Evolutionary conservation across 495 filamentous ascomycete genomes (phyloP).

Genomic region (Xylaria venustula): DNA sequence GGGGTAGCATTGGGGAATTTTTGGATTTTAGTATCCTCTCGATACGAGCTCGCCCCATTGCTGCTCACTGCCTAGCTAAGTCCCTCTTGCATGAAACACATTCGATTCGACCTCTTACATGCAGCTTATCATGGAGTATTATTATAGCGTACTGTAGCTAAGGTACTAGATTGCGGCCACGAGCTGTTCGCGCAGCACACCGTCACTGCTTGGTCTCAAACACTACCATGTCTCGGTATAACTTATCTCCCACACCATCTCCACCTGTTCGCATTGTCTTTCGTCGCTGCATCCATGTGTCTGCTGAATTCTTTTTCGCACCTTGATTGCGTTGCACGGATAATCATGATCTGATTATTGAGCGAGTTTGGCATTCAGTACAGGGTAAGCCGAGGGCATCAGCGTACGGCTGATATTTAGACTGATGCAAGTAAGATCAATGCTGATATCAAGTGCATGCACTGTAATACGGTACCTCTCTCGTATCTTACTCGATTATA

Average conservation of each 20-base stretch:
- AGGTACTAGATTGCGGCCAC: not conserved
- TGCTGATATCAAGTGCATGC: too few species aligned
- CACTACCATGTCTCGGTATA: not conserved
- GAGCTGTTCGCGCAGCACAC: too few species aligned
- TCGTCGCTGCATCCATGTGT: too few species aligned
- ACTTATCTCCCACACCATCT: not conserved
- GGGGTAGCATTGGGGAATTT: not conserved
- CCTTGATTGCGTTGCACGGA: not conserved
- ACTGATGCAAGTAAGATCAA: not conserved
- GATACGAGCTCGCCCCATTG: constrained; percentile 6
- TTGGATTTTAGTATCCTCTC: not conserved
- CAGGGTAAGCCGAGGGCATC: not conserved
- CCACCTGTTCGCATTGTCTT: not conserved
- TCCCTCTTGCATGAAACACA: constrained; percentile 3
- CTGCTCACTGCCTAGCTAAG: not conserved
- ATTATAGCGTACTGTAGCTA: too few species aligned
- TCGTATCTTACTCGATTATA: too few species aligned
- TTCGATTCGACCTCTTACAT: not conserved
- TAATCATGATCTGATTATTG: too few species aligned
- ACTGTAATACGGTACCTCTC: too few species aligned
- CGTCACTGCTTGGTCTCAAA: not conserved
- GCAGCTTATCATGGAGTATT: constrained; percentile 3
- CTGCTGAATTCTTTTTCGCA: not conserved
- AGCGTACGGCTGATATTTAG: not conserved
- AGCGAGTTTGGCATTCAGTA: too few species aligned